Percentiles rank a stretch among this genome's conserved stretches.
Evolutionary conservation across 2,329 filamentous ascomycete species (phyloP).

Genomic region (Pseudogymnoascus sp.): DNA sequence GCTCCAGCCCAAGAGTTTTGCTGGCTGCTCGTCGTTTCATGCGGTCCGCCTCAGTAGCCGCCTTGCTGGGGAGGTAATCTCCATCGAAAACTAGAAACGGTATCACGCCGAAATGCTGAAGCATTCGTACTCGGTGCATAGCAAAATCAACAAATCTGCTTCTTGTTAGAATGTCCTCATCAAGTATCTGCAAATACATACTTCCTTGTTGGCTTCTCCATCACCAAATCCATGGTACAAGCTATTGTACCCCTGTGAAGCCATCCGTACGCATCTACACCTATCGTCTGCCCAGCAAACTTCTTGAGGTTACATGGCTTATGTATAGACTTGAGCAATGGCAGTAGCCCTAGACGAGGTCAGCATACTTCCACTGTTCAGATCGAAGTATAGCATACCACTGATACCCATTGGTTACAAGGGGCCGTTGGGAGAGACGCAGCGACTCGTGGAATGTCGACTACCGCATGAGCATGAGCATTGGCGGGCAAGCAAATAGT

Average conservation of each 20-base stretch:
- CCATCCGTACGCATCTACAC: constrained; percentile 98
- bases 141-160: constrained; percentile 80
- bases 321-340: constrained; percentile 93
- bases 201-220: constrained; percentile 82
- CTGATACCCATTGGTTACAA: constrained; percentile 25
- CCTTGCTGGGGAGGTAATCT: constrained; percentile 90
- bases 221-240: constrained; percentile 84
- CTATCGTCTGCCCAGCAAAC: constrained; percentile 79
- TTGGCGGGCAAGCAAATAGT: neutral
- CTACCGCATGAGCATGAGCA: constrained; percentile 9
- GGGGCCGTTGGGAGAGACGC: constrained; percentile 14
- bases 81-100: constrained; percentile 96
- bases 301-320: constrained; percentile 80
- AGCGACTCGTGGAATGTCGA: constrained; percentile 10
- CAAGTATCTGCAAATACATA: constrained; percentile 37
- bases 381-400: constrained; percentile 12
- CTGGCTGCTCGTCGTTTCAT: constrained; percentile 70
- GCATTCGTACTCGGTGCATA: constrained; percentile 87
- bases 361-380: constrained; percentile 13
- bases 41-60: constrained; percentile 72
- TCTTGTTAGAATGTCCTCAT: constrained; percentile 16
- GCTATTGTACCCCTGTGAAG: constrained; percentile 86
- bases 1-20: constrained; percentile 66
- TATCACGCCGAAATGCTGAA: constrained; percentile 86
- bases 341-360: constrained; percentile 62